Base-by-base conservation (phyloP, 1,284 basidiomycete genomes). In the Earliella scabrosa region DNA sequence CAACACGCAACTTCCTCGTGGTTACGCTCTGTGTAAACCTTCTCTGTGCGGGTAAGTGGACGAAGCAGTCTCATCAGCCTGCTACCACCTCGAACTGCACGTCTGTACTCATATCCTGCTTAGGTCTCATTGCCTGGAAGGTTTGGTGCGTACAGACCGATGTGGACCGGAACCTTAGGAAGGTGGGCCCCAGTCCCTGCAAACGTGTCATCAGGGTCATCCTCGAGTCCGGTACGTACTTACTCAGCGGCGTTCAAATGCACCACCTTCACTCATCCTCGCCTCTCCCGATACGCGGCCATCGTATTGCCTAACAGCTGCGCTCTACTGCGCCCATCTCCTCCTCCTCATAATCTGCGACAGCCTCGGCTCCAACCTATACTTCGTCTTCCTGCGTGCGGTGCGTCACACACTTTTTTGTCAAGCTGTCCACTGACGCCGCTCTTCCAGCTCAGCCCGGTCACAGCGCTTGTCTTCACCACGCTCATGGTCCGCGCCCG, bases 11-110 rank as follows among this genome's bases (percentile, higher is more conserved):
- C 35, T 53, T 53, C 35, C 41, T 46, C 18, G 27, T 46, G 26
- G 21, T 47, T 36, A 53, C 51, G 23, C 41, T 53, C 51, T 20
- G 23, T 24, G 24, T 53, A 18, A 53, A 53, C 44, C 11, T 34
- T 18, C n/a, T 53, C 21, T 53, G 51, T 27, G 51, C 45, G 20
- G 24, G 44, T 45, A 4, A 20, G 44, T 10, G 5, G 14, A n/a
- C 16, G 38, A 13, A 14, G 8, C 8, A 32, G 31, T 32, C 8
- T 14, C 14, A 7, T 8, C 23, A 9, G 20, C 36, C n/a, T n/a
- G 31, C 31, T 32, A n/a, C n/a, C n/a, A n/a, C n/a, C n/a, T n/a
- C n/a, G n/a, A n/a, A n/a, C n/a, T n/a, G n/a, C n/a, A n/a, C n/a
- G n/a, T n/a, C n/a, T n/a, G n/a, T n/a, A n/a, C n/a, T n/a, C n/a